Base-by-base conservation (phyloP, 78 protist species). In the Cavenderia fasciculata region DNA sequence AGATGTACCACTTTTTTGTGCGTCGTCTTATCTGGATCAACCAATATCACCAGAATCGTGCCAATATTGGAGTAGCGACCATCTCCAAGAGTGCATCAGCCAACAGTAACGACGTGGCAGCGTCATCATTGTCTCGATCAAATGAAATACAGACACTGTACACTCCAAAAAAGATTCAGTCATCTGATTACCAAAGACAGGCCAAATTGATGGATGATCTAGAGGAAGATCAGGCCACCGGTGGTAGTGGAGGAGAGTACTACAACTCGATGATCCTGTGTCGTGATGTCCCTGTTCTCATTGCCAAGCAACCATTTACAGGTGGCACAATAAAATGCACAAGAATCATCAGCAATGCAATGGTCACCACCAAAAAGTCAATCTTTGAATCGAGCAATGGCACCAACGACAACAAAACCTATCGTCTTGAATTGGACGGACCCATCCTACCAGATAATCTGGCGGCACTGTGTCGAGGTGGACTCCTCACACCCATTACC, bases 341-440 rank as follows among this genome's bases (percentile, higher is more conserved):
- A 31, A 49, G 47, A 43, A 54, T 82, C 1, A 23, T 54, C 19
- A 36, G 79, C 14, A 52, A 61, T 82, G 90, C 33, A 51, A 44
- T 68, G 52, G n/a, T n/a, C n/a, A 59, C 65, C 54, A 56, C 72
- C 34, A 68, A 29, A 31, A 19, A 56, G 36, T 34, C 47, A 40
- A 69, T 25, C 34, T 57, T 40, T 44, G 11, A 27, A 27, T 66
- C 43, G 36, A 12, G 34, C 44, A 31, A 23, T 56, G 36, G 88
- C 46, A 40, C 72, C 33, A 33, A 82, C 23, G 49, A 11, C 8
- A 47, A 63, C 8, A 33, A 40, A 63, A 5, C 23, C n/a, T 63
- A 63, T 63, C 19, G 38, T 3, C 12, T 82, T 21, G 90, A 82
- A 44, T 29, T 82, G 4, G 78, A 82, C 19, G 90, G 90, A 43